These are phyloP conservation scores for Hypoxylon trugodes DNA, from an alignment of 495 filamentous ascomycete genomes.

Conservation along the genomic window DNA sequence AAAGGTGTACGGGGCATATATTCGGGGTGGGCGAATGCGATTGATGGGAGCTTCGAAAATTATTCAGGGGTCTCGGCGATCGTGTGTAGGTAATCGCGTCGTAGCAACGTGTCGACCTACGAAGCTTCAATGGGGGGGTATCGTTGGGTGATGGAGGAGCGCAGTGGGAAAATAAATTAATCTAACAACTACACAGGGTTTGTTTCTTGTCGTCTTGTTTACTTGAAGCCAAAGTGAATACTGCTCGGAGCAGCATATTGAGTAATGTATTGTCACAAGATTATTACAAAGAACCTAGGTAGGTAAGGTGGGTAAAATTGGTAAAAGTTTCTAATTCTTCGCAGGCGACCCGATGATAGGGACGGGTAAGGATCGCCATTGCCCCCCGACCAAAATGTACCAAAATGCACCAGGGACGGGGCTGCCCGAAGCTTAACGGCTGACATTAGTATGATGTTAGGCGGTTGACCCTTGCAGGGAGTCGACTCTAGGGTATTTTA, in stretches of 20 bases:
- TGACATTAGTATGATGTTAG: conserved; percentile 16
- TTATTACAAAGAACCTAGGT: conserved; percentile 23
- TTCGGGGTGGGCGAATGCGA: background rate
- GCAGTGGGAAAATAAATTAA: background rate
- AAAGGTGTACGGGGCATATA: background rate
- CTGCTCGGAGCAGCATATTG: too few relatives aligned
- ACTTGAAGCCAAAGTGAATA: background rate
- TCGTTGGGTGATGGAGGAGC: background rate
- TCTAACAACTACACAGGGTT: background rate
- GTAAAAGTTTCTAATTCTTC: conserved; percentile 25
- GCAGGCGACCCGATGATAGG: conserved; percentile 8
- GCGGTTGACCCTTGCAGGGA: conserved; percentile 8
- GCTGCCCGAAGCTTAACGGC: conserved; percentile 29
- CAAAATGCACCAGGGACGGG: conserved; percentile 19
- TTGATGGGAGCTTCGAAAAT: conserved; percentile 1
- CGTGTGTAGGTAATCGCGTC: conserved; percentile 17
- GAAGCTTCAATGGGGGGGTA: background rate
- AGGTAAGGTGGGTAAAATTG: conserved; percentile 6
- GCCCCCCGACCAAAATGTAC: conserved; percentile 16
- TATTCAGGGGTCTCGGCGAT: conserved; percentile 9
- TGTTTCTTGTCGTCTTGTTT: background rate
- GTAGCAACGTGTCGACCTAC: conserved; percentile 3
- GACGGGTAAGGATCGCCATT: conserved; percentile 27
- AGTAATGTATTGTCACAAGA: conserved; percentile 13
- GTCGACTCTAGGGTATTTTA: background rate